Base-by-base conservation (phyloP, 257 asterid species). In the Jacaranda mimosifolia region DNA sequence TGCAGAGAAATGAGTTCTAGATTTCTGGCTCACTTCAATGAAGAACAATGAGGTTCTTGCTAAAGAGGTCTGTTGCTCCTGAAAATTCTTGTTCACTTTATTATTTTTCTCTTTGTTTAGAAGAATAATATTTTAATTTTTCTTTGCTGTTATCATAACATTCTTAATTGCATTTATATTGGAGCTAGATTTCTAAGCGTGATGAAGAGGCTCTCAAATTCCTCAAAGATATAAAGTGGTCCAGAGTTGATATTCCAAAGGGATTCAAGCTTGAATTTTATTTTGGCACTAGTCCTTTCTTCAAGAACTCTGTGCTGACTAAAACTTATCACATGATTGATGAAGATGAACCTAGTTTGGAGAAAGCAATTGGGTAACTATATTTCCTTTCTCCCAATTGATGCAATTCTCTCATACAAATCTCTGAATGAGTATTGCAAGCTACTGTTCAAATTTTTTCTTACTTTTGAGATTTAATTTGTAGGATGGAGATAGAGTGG, bases 241-340 rank as follows among this genome's bases (percentile, higher is more conserved):
- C 76, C 68, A 91, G 93, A 87, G 38, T 87, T 57, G 95, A 92
- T 17, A 77, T 71, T 68, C 96, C 96, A 0, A 89, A 89, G 78
- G 95, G 98, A 75, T 92, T 92, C 87, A 90, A 88, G 90, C 91
- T 90, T 38, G 97, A 89, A 45, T 89, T 92, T 79, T 85, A 73
- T 76, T 89, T 89, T 60, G 89, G 89, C 74, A 69, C 89, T 7
- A 91, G 87, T 82, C 91, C 94, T 1, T 92, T 60, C 83, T 90
- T 92, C 81, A 91, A 85, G 83, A 94, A 87, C 81, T 70, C 88
- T 60, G 81, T 90, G 57, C 77, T 92, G 67, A 91, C 94, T 3
- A 94, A 94, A 83, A 91, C 89, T 9, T 94, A 94, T 77, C 97
- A 89, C 79, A 90, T 94, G 99, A 86, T 94, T 72, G 97, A 90